Conservation (phyloP, 176 grass and related monocot genomes). For the Areca catechu region DNA sequence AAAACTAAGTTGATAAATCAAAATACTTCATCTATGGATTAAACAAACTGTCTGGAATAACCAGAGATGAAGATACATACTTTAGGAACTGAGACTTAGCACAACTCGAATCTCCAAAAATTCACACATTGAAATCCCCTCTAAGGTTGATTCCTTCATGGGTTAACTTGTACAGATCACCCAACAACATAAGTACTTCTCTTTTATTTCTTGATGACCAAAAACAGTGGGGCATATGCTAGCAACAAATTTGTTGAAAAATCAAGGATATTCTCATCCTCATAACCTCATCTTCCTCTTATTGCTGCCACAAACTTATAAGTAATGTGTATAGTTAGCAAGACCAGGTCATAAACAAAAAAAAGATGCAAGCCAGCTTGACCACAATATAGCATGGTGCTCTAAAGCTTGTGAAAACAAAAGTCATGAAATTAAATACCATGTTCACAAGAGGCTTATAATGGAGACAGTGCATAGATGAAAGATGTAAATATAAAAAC, state of each 20-base stretch:
- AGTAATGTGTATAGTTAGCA: no score
- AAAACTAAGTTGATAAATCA: no score
- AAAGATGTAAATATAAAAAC: no score
- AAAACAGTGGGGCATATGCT: constrained; percentile 87
- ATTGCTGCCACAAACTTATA: constrained; percentile 40
- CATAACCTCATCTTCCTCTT: constrained; percentile 86
- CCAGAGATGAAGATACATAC: constrained; percentile 37
- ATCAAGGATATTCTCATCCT: constrained; percentile 81
- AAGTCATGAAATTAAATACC: no score
- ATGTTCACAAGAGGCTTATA: no score
- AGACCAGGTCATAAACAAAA: no score
- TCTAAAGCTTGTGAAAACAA: no score
- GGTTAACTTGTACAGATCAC: constrained; percentile 89
- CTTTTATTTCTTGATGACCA: constrained; percentile 99
- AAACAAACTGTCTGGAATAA: background rate
- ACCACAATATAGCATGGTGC: no score
- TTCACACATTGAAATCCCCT: constrained; percentile 95
- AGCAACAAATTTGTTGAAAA: constrained; percentile 96
- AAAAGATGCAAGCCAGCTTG: no score
- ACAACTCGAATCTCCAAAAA: constrained; percentile 97
- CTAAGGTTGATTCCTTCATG: constrained; percentile 99
- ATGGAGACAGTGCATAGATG: no score
- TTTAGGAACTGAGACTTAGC: constrained; percentile 97
- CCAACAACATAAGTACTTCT: constrained; percentile 89
- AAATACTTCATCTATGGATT: no score